phyloP scores from a whole-genome alignment of 306 rosid genomes.

The Nissolia schottii region DNA sequence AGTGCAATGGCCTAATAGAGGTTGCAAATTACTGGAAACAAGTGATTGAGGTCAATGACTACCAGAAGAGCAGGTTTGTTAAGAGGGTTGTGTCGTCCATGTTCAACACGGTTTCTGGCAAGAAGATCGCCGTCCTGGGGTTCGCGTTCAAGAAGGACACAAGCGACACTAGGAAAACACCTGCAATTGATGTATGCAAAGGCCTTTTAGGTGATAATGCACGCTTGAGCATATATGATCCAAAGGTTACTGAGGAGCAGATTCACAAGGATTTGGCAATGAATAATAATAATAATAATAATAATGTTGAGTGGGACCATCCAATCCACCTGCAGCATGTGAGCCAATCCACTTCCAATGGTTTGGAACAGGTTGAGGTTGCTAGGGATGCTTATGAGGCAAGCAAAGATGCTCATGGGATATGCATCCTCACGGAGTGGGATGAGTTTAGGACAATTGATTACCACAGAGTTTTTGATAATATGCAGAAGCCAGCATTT shows the following conservation, averaged over 20 bases:
- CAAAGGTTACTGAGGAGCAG: slow-evolving; percentile 57
- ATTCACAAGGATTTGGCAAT: slow-evolving; percentile 54
- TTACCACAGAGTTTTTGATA: slow-evolving; percentile 52
- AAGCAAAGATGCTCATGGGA: slow-evolving; percentile 64
- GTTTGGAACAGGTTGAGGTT: slow-evolving; percentile 44
- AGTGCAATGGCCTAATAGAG: slow-evolving; percentile 69
- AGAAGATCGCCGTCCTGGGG: slow-evolving; percentile 72
- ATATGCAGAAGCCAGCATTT: slow-evolving; percentile 81
- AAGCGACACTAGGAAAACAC: slow-evolving; percentile 78
- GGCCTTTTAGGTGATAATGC: slow-evolving; percentile 73
- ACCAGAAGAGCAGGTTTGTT: slow-evolving; percentile 75
- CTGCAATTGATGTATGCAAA: slow-evolving; percentile 81
- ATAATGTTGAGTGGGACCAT: slow-evolving; percentile 60
- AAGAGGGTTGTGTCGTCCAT: slow-evolving; percentile 67
- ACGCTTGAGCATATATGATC: slow-evolving; percentile 62
- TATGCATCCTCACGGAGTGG: slow-evolving; percentile 89
- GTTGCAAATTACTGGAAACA: slow-evolving; percentile 80
- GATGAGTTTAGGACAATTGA: slow-evolving; percentile 75
- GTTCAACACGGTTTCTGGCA: slow-evolving; percentile 81
- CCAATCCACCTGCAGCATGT: slow-evolving; percentile 48
- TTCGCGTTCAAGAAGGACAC: slow-evolving; percentile 87
- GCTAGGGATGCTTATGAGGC: slow-evolving; percentile 66
- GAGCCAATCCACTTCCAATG: slow-evolving; percentile 27
- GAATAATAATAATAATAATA: too few relatives aligned
- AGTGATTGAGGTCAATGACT: slow-evolving; percentile 75